Conservation (phyloP, 129 eudicot genomes). For the Smallanthus sonchifolius region DNA sequence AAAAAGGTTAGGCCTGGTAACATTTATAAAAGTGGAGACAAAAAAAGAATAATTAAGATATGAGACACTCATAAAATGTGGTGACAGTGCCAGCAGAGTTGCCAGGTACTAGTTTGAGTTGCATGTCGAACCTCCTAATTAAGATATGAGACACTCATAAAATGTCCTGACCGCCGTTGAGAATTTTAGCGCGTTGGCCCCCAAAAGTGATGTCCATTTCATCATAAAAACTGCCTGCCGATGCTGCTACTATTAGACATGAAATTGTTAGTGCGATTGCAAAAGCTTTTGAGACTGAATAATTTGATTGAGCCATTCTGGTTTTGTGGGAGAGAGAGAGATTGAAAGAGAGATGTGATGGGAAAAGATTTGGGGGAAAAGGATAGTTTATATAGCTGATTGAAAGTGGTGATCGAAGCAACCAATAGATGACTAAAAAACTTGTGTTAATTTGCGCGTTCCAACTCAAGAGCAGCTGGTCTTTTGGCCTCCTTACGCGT, state of each 20-base stretch:
- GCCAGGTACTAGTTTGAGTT: constrained; percentile 38
- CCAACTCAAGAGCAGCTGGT: no score
- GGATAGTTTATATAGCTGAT: background rate
- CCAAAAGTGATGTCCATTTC: constrained; percentile 35
- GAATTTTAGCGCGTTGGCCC: constrained; percentile 27
- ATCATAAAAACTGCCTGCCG: constrained; percentile 11
- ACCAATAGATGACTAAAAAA: no score
- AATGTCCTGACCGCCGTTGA: constrained; percentile 33
- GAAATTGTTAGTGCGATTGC: background rate
- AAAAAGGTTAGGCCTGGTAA: background rate
- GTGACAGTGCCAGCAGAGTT: constrained; percentile 40
- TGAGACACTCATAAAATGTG: constrained; percentile 27
- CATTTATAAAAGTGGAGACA: no score
- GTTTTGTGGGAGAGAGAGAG: no score
- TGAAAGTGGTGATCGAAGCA: no score
- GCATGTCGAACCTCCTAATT: constrained; percentile 38
- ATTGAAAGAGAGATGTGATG: background rate
- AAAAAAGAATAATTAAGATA: background rate
- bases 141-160: constrained; percentile 36
- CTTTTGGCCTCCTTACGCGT: no score
- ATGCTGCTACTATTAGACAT: background rate
- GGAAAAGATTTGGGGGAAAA: background rate
- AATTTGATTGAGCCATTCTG: background rate
- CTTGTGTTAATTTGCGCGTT: no score
- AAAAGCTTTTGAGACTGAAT: background rate